A percentile compares a stretch with the other conserved stretches of the same genome.
Conservation (phyloP, 1,284 basidiomycete species). For the Moniliophthora roreri region DNA sequence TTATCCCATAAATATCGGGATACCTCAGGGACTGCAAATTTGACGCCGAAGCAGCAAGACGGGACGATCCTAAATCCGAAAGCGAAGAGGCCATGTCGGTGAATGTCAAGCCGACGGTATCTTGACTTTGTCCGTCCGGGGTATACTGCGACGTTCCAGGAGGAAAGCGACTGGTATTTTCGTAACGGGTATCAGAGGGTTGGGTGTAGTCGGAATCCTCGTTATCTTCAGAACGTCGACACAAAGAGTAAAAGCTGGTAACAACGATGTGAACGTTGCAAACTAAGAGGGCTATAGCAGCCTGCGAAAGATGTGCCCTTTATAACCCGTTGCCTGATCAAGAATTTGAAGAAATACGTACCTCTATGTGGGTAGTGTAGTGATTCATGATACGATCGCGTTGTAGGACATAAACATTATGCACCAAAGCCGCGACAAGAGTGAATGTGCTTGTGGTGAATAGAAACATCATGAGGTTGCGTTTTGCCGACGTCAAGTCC, state of each 20-base stretch:
- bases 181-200: background rate
- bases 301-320: background rate
- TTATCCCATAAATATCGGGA: no score
- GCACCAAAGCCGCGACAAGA: background rate
- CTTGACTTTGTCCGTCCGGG: no score
- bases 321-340: background rate
- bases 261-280: conserved; percentile 5
- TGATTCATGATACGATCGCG: background rate
- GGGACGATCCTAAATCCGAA: no score
- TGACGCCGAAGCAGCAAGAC: no score
- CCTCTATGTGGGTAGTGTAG: background rate
- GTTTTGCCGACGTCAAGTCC: background rate
- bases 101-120: no score
- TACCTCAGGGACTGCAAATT: no score
- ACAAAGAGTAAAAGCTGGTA: background rate
- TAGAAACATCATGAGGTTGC: background rate
- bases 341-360: background rate
- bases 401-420: background rate
- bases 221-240: no score
- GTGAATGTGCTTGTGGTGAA: background rate
- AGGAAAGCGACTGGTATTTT: no score
- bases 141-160: no score
- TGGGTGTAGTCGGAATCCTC: no score
- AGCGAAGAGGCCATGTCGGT: no score
- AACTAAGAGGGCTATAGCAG: background rate